A percentile compares a stretch with the other conserved stretches of the same genome.
phyloP scores from a whole-genome alignment of 1,284 basidiomycete species.

The Ustilago vetiveriae region DNA sequence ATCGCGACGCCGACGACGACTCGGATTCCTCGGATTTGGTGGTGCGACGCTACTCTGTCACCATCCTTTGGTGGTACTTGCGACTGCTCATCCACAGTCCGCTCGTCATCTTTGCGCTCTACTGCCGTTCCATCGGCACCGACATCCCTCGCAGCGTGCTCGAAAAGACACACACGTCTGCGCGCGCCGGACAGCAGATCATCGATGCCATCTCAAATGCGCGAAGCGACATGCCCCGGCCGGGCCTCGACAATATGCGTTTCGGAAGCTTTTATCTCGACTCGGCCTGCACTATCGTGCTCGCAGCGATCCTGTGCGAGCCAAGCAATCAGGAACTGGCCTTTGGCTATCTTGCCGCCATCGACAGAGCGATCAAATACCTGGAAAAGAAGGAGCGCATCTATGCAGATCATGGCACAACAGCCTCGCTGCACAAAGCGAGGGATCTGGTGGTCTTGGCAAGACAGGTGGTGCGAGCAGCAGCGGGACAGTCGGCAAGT shows the following conservation, averaged over 20 bases:
- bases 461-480: constrained; percentile 39
- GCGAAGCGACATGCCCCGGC: constrained; percentile 33
- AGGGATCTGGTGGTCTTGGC: constrained; percentile 40
- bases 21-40: constrained; percentile 40
- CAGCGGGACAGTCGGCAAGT: constrained; percentile 32
- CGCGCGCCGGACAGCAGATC: constrained; percentile 34
- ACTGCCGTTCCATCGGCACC: constrained; percentile 39
- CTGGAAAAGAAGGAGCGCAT: constrained; percentile 43
- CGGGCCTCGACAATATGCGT: constrained; percentile 41
- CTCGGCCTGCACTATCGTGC: constrained; percentile 39
- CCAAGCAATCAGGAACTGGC: constrained; percentile 43
- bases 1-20: constrained; percentile 38
- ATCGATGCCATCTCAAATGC: constrained; percentile 43
- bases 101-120: constrained; percentile 45
- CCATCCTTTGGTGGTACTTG: constrained; percentile 46
- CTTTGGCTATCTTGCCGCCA: constrained; percentile 37
- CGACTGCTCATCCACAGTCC: constrained; percentile 42
- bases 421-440: constrained; percentile 43
- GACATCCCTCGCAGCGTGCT: constrained; percentile 36
- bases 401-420: constrained; percentile 43
- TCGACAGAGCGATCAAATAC: constrained; percentile 47
- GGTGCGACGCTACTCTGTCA: constrained; percentile 40
- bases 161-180: constrained; percentile 33
- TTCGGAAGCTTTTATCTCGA: constrained; percentile 50
- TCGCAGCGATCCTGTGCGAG: constrained; percentile 43